Conservation (phyloP, 768 basidiomycete genomes). For the Auriscalpium orientale region DNA sequence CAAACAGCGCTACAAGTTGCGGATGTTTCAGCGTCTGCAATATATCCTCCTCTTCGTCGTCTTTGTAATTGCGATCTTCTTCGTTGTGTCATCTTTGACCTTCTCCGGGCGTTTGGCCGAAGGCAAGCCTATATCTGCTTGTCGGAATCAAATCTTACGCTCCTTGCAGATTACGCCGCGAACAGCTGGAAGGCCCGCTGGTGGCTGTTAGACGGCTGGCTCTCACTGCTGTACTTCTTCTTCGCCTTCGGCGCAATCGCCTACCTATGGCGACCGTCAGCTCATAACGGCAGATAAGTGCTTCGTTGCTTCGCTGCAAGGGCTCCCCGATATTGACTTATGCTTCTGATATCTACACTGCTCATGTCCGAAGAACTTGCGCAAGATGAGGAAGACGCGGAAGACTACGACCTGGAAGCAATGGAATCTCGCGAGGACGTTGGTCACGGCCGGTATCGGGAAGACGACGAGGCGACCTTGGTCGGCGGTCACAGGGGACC, state of each 20-base stretch:
- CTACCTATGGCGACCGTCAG: constrained; percentile 91
- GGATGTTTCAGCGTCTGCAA: constrained; percentile 85
- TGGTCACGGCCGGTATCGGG: constrained; percentile 26
- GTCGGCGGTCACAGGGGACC: constrained; percentile 52
- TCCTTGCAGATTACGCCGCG: constrained; percentile 72
- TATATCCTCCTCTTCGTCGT: constrained; percentile 80
- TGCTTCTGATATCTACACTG: constrained; percentile 47
- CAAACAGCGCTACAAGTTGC: constrained; percentile 79
- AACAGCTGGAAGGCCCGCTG: constrained; percentile 86
- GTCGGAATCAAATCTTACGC: neutral
- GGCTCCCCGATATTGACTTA: constrained; percentile 12
- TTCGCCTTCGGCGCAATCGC: constrained; percentile 72
- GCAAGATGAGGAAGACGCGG: constrained; percentile 89
- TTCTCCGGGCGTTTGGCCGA: constrained; percentile 89
- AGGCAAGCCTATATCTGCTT: constrained; percentile 39
- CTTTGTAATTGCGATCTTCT: constrained; percentile 78
- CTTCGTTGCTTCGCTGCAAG: neutral
- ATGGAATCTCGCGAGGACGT: constrained; percentile 48
- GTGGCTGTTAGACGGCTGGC: constrained; percentile 96
- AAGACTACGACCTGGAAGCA: constrained; percentile 84
- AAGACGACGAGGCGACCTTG: constrained; percentile 64
- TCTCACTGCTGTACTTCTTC: constrained; percentile 76
- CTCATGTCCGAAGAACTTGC: constrained; percentile 96
- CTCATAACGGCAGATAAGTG: constrained; percentile 78
- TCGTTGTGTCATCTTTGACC: constrained; percentile 84